phyloP scores from a whole-genome alignment of 495 filamentous ascomycete species.

The Annulohypoxylon stygium region DNA sequence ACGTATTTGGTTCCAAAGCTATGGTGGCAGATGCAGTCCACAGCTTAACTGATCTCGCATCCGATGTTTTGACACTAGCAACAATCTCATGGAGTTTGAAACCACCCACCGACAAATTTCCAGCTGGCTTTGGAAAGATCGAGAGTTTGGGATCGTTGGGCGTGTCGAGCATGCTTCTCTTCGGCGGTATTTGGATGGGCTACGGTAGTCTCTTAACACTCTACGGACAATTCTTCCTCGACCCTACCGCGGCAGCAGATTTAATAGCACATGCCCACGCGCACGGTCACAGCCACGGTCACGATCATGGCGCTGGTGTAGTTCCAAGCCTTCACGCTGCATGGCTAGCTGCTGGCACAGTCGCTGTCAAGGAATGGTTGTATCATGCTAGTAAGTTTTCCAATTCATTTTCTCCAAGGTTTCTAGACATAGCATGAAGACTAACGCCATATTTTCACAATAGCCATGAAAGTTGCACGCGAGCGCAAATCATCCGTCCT shows the following conservation, averaged over 20 bases:
- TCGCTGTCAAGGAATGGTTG: slow-evolving; percentile 94
- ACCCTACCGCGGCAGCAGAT: slow-evolving; percentile 68
- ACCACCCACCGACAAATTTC: slow-evolving; percentile 84
- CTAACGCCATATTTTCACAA: slow-evolving; percentile 52
- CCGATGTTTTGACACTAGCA: slow-evolving; percentile 90
- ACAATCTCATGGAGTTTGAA: slow-evolving; percentile 93
- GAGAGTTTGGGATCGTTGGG: slow-evolving; percentile 94
- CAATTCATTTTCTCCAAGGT: neutral
- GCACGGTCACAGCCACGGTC: slow-evolving; percentile 70
- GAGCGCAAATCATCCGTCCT: slow-evolving; percentile 95
- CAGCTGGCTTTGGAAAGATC: slow-evolving; percentile 94
- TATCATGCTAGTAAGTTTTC: slow-evolving; percentile 88
- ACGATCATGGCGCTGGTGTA: slow-evolving; percentile 73
- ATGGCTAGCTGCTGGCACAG: slow-evolving; percentile 93
- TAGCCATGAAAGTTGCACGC: slow-evolving; percentile 96
- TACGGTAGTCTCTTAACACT: slow-evolving; percentile 79
- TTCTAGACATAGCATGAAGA: neutral
- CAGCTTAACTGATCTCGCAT: slow-evolving; percentile 92
- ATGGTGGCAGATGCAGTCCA: slow-evolving; percentile 96
- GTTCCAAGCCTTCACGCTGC: slow-evolving; percentile 88
- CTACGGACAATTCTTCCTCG: slow-evolving; percentile 83
- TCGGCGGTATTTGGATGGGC: slow-evolving; percentile 92
- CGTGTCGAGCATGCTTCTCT: slow-evolving; percentile 88
- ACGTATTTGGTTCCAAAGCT: slow-evolving; percentile 91
- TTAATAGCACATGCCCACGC: slow-evolving; percentile 72